Percentiles rank a stretch among this genome's conserved stretches.
Conservation (phyloP, 202 grass and related monocot species). For the Eragrostis tef region DNA sequence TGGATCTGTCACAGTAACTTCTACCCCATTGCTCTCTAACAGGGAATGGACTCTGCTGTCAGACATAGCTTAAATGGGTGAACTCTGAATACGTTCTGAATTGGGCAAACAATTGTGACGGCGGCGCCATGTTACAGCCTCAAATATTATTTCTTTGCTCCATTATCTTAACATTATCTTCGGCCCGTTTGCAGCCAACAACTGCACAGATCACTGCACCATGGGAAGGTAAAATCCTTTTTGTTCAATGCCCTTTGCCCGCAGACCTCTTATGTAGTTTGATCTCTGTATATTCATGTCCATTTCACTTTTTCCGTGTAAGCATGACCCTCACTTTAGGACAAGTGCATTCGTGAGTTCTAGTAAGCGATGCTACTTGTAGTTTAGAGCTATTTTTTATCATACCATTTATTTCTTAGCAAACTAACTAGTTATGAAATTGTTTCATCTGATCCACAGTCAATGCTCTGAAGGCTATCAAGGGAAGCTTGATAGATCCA, state of each 20-base stretch:
- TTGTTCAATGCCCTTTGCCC: not conserved
- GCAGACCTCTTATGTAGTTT: conserved; percentile 22
- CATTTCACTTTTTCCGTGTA: conserved; percentile 32
- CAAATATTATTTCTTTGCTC: conserved; percentile 14
- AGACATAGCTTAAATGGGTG: not conserved
- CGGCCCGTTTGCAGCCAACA: conserved; percentile 22
- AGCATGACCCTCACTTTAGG: not conserved
- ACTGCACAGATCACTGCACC: conserved; percentile 48
- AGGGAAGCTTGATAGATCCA: conserved; percentile 64
- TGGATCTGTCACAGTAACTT: conserved; percentile 22
- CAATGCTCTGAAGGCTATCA: conserved; percentile 72
- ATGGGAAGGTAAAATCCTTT: conserved; percentile 61
- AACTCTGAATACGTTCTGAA: conserved; percentile 27
- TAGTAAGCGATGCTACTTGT: conserved; percentile 16
- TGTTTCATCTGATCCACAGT: conserved; percentile 58
- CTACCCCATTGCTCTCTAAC: conserved; percentile 6
- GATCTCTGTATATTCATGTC: conserved; percentile 1
- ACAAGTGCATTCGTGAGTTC: not conserved
- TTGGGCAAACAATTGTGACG: not conserved
- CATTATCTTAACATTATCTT: conserved; percentile 31
- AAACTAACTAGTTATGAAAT: conserved; percentile 28
- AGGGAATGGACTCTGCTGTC: conserved; percentile 32
- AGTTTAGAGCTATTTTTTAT: not conserved
- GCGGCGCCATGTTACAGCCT: not conserved
- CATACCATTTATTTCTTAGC: not conserved